Evolutionary conservation across 2,329 filamentous ascomycete species (phyloP), one percentile per base, ranked within the genome.

Genomic region (Neonectria magnoliae): DNA sequence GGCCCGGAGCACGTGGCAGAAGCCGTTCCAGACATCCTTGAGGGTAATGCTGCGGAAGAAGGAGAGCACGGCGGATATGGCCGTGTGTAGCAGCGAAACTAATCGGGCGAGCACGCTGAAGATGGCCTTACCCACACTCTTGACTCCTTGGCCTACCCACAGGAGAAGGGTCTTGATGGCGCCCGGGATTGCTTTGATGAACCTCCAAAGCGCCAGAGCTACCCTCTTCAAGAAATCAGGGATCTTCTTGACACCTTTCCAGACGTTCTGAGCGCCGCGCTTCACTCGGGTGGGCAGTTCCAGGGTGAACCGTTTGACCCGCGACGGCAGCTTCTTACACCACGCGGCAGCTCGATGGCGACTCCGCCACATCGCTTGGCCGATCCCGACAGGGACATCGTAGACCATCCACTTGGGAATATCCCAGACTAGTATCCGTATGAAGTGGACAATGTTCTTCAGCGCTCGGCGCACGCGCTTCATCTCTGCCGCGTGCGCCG

Each of bases 21-120:
- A 65, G 20, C 79, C 80, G 55, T 80, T 70, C 72, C 75, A 76
- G 3, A 84, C 71, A 58, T 84, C 81, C n/a, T 65, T 66, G n/a
- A 80, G 64, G 5, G 79, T 82, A 59, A 82, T 76, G 1, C 50
- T 41, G 13, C 68, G 64, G 64, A 83, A 78, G 61, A 78, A 80
- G 3, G 69, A 71, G 4, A 79, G 14, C 1, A 79, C 66, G 0
- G 80, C 80, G 44, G 69, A 68, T 0, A 78, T 4, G 1, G 71
- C 65, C 1, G 81, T 83, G 52, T 82, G 80, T 1, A 82, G 2
- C 0, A 79, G 65, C 1, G 79, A 79, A 2, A 77, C 59, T 1
- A 77, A 16, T 36, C 71, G 71, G n/a, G 66, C 47, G 5, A 76
- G 53, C 5, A 75, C 70, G 16, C 75, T 45, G 27, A 62, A 61